Conservation (phyloP, 2,329 filamentous ascomycete genomes). For the Diplodia intermedia region DNA sequence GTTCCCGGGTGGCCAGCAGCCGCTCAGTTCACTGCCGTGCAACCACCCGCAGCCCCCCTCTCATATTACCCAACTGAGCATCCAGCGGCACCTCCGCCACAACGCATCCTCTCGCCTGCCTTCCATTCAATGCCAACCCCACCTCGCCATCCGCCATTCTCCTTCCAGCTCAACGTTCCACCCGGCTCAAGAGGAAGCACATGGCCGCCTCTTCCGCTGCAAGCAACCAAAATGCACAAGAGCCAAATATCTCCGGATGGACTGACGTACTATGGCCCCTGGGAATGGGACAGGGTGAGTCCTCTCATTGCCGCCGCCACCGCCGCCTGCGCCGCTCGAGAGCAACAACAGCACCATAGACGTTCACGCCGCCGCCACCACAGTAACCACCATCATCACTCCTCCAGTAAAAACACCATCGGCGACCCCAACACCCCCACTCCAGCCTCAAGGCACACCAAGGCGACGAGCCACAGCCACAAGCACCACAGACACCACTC, state of each 20-base stretch:
- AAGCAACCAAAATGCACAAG: conserved; percentile 28
- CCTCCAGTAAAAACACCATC: not conserved
- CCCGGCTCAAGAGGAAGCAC: not conserved
- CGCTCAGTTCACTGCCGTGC: not conserved
- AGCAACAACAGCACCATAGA: not conserved
- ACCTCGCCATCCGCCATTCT: conserved; percentile 13
- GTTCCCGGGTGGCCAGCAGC: not conserved
- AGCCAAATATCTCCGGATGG: conserved; percentile 47
- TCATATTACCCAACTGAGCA: not conserved
- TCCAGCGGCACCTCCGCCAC: not conserved
- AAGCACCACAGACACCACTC: not conserved
- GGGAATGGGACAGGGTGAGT: conserved; percentile 56
- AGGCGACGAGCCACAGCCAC: not conserved
- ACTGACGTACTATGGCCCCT: conserved; percentile 57
- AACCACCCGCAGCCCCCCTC: not conserved
- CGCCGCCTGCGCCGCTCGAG: not conserved
- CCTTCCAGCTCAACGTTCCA: conserved; percentile 2
- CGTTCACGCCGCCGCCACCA: not conserved
- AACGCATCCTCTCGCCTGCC: not conserved
- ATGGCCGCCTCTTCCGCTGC: not conserved
- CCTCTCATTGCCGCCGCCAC: not conserved
- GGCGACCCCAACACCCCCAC: not conserved
- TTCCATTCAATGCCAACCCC: not conserved
- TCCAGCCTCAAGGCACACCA: not conserved
- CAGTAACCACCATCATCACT: not conserved